Evolutionary conservation across 2,329 filamentous ascomycete species (phyloP), one percentile per base, ranked within the genome.

Genomic region (Ustulina deusta): DNA sequence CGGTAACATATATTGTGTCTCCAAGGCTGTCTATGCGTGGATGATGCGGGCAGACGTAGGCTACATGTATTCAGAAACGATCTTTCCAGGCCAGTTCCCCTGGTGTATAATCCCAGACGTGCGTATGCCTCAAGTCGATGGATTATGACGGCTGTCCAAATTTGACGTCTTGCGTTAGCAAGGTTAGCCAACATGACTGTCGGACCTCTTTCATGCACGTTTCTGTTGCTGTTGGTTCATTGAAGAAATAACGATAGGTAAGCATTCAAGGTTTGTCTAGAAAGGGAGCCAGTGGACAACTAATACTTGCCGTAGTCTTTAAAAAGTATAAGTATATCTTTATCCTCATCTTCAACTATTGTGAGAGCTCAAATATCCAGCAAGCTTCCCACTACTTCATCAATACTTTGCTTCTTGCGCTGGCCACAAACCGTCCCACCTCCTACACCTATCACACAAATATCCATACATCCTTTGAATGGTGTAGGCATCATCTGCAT

Each of bases 291-390:
- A 55, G 20, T 55, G 40, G 40, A n/a, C 34, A 55, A 10, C 11
- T 55, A 27, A 20, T 54, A n/a, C n/a, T 54, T 36, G 9, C 36
- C 9, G 11, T 20, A 36, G 13, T 54, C 17, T 54, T 54, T 54
- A 6, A 54, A 54, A 54, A 54, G 25, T 51, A 51, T 51, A 51
- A 51, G 6, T 51, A 29, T 51, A 51, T 51, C 11, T 51, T 51
- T 22, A 54, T 15, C 20, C 5, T 54, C 20, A 54, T 32, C 6
- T 34, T 54, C 20, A 54, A 34, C n/a, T 34, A 20, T 54, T 34
- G 20, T 3, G 36, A 20, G n/a, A 54, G 6, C 4, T 54, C 4
- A 11, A 13, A 10, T 40, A 20, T 54, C 36, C 20, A 54, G 17
- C 3, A 54, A 36, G 29, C 49, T 54, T 34, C 10, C 6, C 13